Base-by-base conservation (phyloP, 768 basidiomycete species). In the Gloeostereum incarnatum region DNA sequence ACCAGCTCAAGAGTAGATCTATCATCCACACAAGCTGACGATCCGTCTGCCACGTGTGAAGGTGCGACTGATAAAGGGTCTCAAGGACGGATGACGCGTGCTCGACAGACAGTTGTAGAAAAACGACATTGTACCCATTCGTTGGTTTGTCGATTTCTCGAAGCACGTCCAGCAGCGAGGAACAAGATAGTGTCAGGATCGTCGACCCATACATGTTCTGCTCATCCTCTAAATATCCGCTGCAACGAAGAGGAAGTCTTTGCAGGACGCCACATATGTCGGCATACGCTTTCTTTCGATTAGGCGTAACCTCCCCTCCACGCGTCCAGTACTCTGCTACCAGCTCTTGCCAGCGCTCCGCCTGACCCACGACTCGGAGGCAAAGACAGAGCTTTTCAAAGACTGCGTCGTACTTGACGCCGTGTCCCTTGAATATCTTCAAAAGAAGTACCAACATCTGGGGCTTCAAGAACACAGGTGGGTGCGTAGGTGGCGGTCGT, bases 311-410 rank as follows among this genome's bases (percentile, higher is more conserved):
- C 11, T 17, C 13, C 19, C n/a, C 33, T 10, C 33, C 33, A 20
- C 21, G 14, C 19, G 14, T 34, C 33, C 33, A 34, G 19, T 34
- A 34, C 11, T 14, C n/a, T 14, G n/a, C 33, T 11, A 11, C 11
- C 8, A 11, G 19, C 33, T 20, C 21, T 19, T 20, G 33, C 33
- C 21, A 17, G 16, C 33, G 21, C 11, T 20, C 33, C 8, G 13
- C 19, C 33, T 17, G 14, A 19, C 11, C 11, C 4, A 48, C 39
- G 44, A 48, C 45, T 29, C 43, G 46, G 10, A 48, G 27, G 23
- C 40, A 48, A 2, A 48, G 35, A 4, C 42, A 20, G 14, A 45
- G 36, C 35, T 48, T 48, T 31, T 48, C 39, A 14, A 43, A 39
- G 6, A 32, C 26, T 16, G 43, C 17, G 31, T 48, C 43, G 21